Evolutionary conservation across 75 land plant species (phyloP).

Genomic region (Cryptomeria japonica): DNA sequence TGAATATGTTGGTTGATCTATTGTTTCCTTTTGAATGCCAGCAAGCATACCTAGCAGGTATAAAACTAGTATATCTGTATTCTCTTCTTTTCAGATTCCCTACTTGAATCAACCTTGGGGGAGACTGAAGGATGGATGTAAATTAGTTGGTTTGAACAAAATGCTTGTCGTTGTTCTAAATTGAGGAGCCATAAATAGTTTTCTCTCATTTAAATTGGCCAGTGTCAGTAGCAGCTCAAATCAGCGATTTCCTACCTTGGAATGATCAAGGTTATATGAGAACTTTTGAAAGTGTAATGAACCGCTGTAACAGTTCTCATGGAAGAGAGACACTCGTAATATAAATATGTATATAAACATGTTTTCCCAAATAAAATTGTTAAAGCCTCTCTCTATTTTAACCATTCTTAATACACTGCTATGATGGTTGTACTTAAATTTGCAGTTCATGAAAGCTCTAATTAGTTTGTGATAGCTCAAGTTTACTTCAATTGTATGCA

Average conservation of each 20-base stretch:
- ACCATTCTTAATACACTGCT: not conserved
- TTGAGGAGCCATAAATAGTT: not conserved
- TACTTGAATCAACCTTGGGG: not conserved
- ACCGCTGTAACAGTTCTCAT: not conserved
- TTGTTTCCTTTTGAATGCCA: slow-evolving; percentile 1
- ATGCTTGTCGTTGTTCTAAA: not conserved
- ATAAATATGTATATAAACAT: not conserved
- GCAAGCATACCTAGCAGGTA: not conserved
- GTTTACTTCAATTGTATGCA: not conserved
- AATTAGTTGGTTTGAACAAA: not conserved
- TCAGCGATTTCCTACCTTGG: not conserved
- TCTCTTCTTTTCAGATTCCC: not conserved
- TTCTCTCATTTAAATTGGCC: not conserved
- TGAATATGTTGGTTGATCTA: not conserved
- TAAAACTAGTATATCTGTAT: not conserved
- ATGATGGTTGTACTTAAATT: not conserved
- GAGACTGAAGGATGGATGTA: not conserved
- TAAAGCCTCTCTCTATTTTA: not conserved
- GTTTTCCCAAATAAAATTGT: not conserved
- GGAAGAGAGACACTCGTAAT: not conserved
- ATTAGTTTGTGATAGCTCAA: not conserved
- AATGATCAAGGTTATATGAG: not conserved
- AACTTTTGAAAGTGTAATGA: not conserved
- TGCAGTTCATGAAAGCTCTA: not conserved
- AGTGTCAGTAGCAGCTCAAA: not conserved